A percentile compares a stretch with the other conserved stretches of the same genome.
Conservation (phyloP, 2,329 filamentous ascomycete genomes). For the Eutypella sp. region DNA sequence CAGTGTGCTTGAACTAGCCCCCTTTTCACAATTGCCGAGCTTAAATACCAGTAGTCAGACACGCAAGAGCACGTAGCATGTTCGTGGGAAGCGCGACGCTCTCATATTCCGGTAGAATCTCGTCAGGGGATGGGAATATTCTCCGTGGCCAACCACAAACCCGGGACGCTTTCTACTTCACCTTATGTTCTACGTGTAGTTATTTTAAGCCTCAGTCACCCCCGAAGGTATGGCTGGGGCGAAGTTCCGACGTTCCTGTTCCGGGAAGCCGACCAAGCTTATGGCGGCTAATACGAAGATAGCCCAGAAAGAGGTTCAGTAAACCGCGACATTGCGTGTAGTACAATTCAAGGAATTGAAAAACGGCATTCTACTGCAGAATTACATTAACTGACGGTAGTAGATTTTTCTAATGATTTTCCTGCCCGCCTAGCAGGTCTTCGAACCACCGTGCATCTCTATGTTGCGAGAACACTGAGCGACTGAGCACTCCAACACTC, state of each 20-base stretch:
- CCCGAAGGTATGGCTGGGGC: neutral
- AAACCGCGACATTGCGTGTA: too few relatives aligned
- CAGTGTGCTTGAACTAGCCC: neutral
- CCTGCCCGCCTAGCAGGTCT: too few relatives aligned
- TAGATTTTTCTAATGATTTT: too few relatives aligned
- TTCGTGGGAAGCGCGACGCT: neutral
- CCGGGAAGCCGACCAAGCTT: neutral
- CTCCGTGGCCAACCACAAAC: neutral
- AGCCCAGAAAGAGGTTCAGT: neutral
- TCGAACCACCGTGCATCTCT: too few relatives aligned
- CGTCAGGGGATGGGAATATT: neutral
- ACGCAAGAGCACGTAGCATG: neutral
- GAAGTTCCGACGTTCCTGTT: neutral
- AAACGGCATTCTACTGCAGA: too few relatives aligned
- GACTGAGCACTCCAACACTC: too few relatives aligned
- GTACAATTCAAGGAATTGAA: too few relatives aligned
- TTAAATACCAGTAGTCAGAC: neutral
- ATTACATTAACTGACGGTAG: too few relatives aligned
- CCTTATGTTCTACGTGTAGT: neutral
- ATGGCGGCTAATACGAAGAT: neutral
- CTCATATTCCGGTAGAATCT: neutral
- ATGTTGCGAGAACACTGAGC: too few relatives aligned
- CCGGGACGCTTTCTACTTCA: neutral
- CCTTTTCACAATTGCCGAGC: neutral
- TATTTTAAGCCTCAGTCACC: neutral